Conservation (phyloP, 2,329 filamentous ascomycete species). For the Parascedosporium putredinis region DNA sequence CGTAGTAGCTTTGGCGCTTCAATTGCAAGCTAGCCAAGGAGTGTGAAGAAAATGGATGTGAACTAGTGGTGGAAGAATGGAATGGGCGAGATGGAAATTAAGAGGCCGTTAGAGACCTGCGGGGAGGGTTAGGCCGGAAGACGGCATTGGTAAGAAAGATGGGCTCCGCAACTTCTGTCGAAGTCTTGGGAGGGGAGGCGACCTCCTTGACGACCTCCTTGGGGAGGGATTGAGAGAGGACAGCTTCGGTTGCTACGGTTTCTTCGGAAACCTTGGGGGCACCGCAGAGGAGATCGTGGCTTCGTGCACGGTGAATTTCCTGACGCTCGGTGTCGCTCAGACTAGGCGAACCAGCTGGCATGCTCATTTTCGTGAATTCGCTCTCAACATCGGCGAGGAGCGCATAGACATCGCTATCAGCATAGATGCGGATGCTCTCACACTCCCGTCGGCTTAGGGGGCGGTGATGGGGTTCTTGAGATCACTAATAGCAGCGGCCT, state of each 20-base stretch:
- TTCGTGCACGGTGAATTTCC: constrained; percentile 36
- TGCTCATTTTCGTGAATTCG: constrained; percentile 27
- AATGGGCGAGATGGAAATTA: neutral
- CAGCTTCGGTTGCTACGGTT: constrained; percentile 13
- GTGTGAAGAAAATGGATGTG: neutral
- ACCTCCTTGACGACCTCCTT: constrained; percentile 13
- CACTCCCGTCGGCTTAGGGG: constrained; percentile 29
- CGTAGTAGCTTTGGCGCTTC: neutral
- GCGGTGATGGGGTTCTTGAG: constrained; percentile 16
- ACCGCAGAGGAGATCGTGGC: constrained; percentile 39
- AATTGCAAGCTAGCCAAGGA: neutral
- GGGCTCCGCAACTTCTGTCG: constrained; percentile 18
- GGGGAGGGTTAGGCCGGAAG: constrained; percentile 28
- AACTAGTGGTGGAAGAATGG: too few species aligned
- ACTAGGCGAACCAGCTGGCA: constrained; percentile 11
- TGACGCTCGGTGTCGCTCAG: constrained; percentile 26
- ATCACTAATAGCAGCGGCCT: constrained; percentile 24
- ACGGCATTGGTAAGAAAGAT: constrained; percentile 40
- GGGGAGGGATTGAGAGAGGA: constrained; percentile 14
- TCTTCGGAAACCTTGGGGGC: constrained; percentile 18
- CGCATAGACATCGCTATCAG: constrained; percentile 55
- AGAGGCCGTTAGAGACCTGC: neutral
- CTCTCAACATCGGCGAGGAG: constrained; percentile 56
- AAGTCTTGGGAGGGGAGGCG: constrained; percentile 21
- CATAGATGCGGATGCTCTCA: constrained; percentile 60